phyloP scores from a whole-genome alignment of 1,139 yeast genomes.

The Hyphopichia pseudoburtonii region DNA sequence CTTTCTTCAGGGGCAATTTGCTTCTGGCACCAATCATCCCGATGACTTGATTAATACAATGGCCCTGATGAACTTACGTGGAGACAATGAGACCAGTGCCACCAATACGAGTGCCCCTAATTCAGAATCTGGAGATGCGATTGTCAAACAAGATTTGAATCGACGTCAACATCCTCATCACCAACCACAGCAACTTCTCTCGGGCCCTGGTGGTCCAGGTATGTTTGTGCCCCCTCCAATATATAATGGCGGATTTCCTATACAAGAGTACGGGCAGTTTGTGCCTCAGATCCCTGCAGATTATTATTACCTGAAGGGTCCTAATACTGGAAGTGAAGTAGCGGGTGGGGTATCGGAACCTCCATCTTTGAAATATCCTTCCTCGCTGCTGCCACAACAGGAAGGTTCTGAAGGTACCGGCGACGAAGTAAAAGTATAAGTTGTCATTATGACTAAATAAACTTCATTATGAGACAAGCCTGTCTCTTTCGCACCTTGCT shows the following conservation, averaged over 20 bases:
- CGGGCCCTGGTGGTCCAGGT: conserved; percentile 5
- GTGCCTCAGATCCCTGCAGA: conserved; percentile 7
- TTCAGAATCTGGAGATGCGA: not conserved
- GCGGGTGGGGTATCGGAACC: no score
- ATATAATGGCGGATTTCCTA: conserved; percentile 11
- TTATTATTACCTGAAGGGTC: conserved; percentile 1
- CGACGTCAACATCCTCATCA: not conserved
- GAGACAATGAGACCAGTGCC: conserved; percentile 2
- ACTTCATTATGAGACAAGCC: no score
- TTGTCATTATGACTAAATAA: no score
- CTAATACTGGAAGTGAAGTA: no score
- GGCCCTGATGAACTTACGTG: conserved; percentile 16
- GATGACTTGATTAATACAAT: conserved; percentile 18
- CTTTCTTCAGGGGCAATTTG: not conserved
- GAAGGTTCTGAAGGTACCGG: no score
- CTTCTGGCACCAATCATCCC: no score
- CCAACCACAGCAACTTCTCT: not conserved
- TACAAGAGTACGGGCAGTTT: conserved; percentile 11
- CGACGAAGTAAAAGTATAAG: no score
- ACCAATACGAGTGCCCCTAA: conserved; percentile 1
- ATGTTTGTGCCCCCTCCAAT: conserved; percentile 13
- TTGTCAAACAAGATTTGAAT: no score
- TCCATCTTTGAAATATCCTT: no score
- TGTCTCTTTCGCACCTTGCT: no score
- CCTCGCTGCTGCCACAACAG: no score